phyloP scores from a whole-genome alignment of 805 yeast genomes.

The Pichia membranifaciens region DNA sequence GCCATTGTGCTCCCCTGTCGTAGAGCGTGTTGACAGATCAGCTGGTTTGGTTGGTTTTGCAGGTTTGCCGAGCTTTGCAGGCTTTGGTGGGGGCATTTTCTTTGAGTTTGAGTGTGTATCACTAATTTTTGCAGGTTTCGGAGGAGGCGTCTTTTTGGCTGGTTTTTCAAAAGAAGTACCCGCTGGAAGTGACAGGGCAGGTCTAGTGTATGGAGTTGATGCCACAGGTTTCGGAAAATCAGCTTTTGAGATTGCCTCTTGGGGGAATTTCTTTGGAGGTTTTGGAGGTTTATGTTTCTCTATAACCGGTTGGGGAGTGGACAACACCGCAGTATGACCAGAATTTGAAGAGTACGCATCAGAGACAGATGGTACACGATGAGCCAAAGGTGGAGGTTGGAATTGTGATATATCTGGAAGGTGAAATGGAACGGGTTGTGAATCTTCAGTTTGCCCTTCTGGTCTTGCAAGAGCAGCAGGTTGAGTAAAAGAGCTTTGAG shows the following conservation, averaged over 20 bases:
- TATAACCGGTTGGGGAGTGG: not conserved
- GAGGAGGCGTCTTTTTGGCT: slow-evolving; percentile 9
- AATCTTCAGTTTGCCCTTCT: not conserved
- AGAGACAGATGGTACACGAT: not conserved
- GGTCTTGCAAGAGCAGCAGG: not conserved
- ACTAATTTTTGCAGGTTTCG: slow-evolving; percentile 2
- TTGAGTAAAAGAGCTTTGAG: not conserved
- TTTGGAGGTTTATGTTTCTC: not conserved
- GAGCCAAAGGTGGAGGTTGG: not conserved
- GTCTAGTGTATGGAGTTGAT: slow-evolving; percentile 1
- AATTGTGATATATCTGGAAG: not conserved
- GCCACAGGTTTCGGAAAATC: slow-evolving; percentile 10
- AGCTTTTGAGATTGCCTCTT: not conserved
- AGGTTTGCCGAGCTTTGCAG: slow-evolving; percentile 4
- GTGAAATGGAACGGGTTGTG: not conserved
- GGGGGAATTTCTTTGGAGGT: slow-evolving; percentile 3
- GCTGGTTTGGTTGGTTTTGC: slow-evolving; percentile 13
- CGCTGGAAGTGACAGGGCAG: slow-evolving; percentile 4
- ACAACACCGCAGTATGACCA: slow-evolving; percentile 9
- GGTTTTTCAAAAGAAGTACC: not conserved
- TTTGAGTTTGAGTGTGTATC: not conserved
- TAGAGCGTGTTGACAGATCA: not conserved
- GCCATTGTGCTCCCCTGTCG: not conserved
- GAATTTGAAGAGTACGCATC: not conserved
- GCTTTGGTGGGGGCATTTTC: slow-evolving; percentile 1